Evolutionary conservation across 2,329 filamentous ascomycete species (phyloP), one percentile per base, ranked within the genome.

Genomic region (Blastomyces silverae): DNA sequence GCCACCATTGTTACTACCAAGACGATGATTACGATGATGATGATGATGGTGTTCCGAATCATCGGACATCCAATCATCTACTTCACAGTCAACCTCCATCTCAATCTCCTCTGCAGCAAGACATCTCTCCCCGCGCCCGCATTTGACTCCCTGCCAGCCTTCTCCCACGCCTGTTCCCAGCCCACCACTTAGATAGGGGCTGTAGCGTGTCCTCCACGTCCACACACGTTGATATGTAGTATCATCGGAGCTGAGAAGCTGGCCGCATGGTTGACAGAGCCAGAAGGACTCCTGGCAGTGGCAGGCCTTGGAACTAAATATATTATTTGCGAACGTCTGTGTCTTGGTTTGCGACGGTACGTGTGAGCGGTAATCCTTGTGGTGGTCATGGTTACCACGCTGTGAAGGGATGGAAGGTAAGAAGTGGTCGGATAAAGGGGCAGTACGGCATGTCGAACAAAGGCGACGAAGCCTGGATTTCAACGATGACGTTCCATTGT

Each of bases 131-230:
- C 87, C 88, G n/a, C 91, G 86, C 0, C 91, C 92, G 73, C 92
- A 97, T 68, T 91, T 87, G 17, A 97, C 91, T 39, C 92, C 92
- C 70, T 93, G 88, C 71, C 92, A 88, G 42, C 91, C 92, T 70
- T 96, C 91, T 55, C 92, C 91, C 39, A 96, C 91, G 5, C 92
- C 92, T 0, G 90, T 92, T 31, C 92, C 91, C 0, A 95, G 82
- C 2, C 91, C 90, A 25, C 87, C 87, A 2, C 92, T 89, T 0
- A 91, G 87, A 69, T 91, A 89, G 20, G 82, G 82, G 48, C 88
- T 88, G 74, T 96, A 97, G 31, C 91, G 86, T 52, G 86, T 90
- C 61, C 92, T 87, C 92, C 92, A 97, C 67, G 86, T 89, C 92
- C 92, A 97, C 64, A 92, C 90, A 3, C 84, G 81, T 55, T 81